Percentiles rank a stretch among this genome's conserved stretches.
Conservation (phyloP, 257 asterid species). For the Nicotiana sylvestris region DNA sequence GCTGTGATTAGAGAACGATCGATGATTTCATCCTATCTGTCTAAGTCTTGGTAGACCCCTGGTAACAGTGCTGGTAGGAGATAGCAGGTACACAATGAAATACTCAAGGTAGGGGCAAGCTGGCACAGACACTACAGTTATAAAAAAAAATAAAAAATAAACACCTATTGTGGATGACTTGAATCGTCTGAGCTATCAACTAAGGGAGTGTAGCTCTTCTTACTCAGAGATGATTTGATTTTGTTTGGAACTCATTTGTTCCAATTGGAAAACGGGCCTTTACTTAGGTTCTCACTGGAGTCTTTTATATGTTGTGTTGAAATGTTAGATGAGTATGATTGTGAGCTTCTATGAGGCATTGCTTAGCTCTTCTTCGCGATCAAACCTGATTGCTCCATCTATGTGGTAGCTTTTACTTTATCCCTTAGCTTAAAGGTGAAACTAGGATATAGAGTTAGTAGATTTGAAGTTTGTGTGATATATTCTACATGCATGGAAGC, state of each 20-base stretch:
- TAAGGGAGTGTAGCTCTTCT: not conserved
- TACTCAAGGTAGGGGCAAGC: too few relatives aligned
- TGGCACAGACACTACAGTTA: too few relatives aligned
- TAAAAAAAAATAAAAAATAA: too few relatives aligned
- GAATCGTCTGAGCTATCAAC: not conserved
- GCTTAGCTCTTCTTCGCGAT: not conserved
- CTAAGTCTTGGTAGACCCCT: too few relatives aligned
- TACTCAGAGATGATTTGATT: not conserved
- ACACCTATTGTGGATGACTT: not conserved
- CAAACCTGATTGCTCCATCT: not conserved
- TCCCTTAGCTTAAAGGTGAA: not conserved
- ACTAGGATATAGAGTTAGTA: too few relatives aligned
- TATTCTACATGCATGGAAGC: too few relatives aligned
- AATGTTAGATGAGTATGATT: not conserved
- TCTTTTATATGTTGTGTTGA: not conserved
- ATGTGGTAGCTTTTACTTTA: not conserved
- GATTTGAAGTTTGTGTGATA: too few relatives aligned
- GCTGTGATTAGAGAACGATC: too few relatives aligned
- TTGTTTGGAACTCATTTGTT: not conserved
- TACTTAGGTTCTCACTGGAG: not conserved
- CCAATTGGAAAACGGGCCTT: not conserved
- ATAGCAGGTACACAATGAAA: too few relatives aligned
- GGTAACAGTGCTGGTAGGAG: too few relatives aligned
- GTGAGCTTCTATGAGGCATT: not conserved
- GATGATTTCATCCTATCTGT: too few relatives aligned